A percentile compares a stretch with the other conserved stretches of the same genome.
Conservation (phyloP, 352 stramenopile species). For the Phytophthora hybrid region DNA sequence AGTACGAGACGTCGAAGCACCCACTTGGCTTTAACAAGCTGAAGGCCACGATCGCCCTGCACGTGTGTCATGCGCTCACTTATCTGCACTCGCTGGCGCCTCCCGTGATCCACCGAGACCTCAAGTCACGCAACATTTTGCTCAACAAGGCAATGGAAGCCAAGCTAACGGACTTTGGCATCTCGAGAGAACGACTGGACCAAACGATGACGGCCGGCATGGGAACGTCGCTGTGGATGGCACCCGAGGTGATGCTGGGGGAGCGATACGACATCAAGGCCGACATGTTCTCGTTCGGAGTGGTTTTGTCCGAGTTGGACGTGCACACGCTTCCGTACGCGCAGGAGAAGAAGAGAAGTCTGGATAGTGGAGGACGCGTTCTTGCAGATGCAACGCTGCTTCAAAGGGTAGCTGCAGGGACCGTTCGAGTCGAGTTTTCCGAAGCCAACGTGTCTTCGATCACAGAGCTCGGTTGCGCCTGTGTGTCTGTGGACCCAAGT, state of each 20-base stretch:
- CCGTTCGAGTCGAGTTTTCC: slow-evolving; percentile 25
- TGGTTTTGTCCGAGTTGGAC: slow-evolving; percentile 30
- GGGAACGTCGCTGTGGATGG: slow-evolving; percentile 31
- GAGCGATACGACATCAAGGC: slow-evolving; percentile 30
- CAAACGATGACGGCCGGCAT: slow-evolving; percentile 38
- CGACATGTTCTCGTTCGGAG: slow-evolving; percentile 33
- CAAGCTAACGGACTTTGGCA: slow-evolving; percentile 70
- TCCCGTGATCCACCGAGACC: slow-evolving; percentile 27
- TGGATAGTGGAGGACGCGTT: slow-evolving; percentile 6
- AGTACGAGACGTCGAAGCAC: slow-evolving; percentile 12
- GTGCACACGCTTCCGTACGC: slow-evolving; percentile 25
- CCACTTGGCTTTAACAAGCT: slow-evolving; percentile 36
- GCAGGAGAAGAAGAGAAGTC: slow-evolving; percentile 11
- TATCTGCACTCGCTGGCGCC: slow-evolving; percentile 30
- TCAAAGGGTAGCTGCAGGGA: slow-evolving; percentile 19
- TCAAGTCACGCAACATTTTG: slow-evolving; percentile 53
- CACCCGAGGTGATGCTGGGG: slow-evolving; percentile 28
- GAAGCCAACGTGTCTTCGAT: slow-evolving; percentile 12
- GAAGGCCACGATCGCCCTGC: slow-evolving; percentile 47
- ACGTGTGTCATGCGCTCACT: slow-evolving; percentile 39
- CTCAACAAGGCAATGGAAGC: slow-evolving; percentile 41
- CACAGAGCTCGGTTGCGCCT: slow-evolving; percentile 11
- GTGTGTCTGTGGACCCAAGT: slow-evolving; percentile 20
- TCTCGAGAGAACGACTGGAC: slow-evolving; percentile 43
- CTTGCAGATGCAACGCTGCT: slow-evolving; percentile 16